Conservation (phyloP, 495 filamentous ascomycete species). For the Talaromyces ruber region DNA sequence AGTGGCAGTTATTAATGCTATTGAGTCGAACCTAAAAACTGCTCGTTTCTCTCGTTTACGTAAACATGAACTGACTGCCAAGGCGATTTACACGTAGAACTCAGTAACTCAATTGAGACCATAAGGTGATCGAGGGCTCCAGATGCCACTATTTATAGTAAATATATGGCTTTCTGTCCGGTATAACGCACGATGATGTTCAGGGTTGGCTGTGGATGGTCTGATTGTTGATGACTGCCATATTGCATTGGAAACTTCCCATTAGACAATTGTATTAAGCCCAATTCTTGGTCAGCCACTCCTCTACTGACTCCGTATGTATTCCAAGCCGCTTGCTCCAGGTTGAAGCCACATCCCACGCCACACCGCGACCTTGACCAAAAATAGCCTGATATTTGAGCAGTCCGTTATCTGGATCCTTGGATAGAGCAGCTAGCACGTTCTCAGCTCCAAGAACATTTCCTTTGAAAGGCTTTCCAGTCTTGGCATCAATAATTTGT, state of each 20-base stretch:
- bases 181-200: too few species aligned
- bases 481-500: slow-evolving; percentile 34
- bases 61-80: not conserved
- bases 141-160: too few species aligned
- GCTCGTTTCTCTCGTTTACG: not conserved
- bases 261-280: not conserved
- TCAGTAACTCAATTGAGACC: too few species aligned
- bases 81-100: too few species aligned
- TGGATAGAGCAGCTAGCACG: slow-evolving; percentile 28
- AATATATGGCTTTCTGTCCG: too few species aligned
- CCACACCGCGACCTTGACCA: slow-evolving; percentile 46
- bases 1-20: not conserved
- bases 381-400: slow-evolving; percentile 54
- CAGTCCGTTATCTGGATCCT: slow-evolving; percentile 38
- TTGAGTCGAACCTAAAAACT: not conserved
- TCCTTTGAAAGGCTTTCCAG: slow-evolving; percentile 28
- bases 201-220: too few species aligned
- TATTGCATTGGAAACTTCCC: too few species aligned
- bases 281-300: slow-evolving; percentile 18
- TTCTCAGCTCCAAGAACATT: slow-evolving; percentile 33
- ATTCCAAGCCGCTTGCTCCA: slow-evolving; percentile 39
- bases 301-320: slow-evolving; percentile 26
- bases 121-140: too few species aligned
- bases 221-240: too few species aligned
- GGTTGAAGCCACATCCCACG: slow-evolving; percentile 45